phyloP scores from a whole-genome alignment of 768 basidiomycete genomes.

The Ramaria sp. region DNA sequence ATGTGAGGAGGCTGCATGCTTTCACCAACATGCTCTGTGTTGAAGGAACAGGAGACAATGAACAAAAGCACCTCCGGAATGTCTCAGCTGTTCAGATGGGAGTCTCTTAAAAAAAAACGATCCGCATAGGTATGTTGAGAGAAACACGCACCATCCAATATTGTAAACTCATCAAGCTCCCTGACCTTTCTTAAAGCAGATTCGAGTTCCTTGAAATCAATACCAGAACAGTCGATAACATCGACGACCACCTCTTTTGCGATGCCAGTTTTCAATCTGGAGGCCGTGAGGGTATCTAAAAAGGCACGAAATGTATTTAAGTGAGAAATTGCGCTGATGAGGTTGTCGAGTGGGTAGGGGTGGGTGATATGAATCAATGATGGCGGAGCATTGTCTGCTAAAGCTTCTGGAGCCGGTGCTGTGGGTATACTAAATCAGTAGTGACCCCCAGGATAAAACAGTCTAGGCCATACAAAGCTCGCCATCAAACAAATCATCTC shows the following conservation, averaged over 20 bases:
- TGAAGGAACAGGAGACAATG: conserved; percentile 42
- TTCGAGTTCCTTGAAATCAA: conserved; percentile 45
- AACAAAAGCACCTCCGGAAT: conserved; percentile 40
- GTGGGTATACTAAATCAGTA: no score
- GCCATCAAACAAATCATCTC: not conserved
- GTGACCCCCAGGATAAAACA: no score
- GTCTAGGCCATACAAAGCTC: no score
- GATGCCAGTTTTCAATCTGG: no score
- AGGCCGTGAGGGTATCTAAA: no score
- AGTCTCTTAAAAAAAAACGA: no score
- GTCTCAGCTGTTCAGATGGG: conserved; percentile 33
- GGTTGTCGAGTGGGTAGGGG: conserved; percentile 18
- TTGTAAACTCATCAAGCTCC: conserved; percentile 19
- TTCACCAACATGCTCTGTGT: conserved; percentile 32
- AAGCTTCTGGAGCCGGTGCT: no score
- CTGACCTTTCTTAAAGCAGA: conserved; percentile 29
- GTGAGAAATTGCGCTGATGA: conserved; percentile 40
- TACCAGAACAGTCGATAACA: conserved; percentile 49
- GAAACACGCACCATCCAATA: conserved; percentile 16
- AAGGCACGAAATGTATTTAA: conserved; percentile 43
- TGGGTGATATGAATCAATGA: no score
- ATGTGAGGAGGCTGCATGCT: conserved; percentile 34
- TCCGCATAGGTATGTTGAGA: no score
- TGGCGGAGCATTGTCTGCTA: no score
- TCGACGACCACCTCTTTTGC: conserved; percentile 41